Conservation (phyloP, 1,139 yeast species). For the Nakaseomyces kungkrabaensis region DNA sequence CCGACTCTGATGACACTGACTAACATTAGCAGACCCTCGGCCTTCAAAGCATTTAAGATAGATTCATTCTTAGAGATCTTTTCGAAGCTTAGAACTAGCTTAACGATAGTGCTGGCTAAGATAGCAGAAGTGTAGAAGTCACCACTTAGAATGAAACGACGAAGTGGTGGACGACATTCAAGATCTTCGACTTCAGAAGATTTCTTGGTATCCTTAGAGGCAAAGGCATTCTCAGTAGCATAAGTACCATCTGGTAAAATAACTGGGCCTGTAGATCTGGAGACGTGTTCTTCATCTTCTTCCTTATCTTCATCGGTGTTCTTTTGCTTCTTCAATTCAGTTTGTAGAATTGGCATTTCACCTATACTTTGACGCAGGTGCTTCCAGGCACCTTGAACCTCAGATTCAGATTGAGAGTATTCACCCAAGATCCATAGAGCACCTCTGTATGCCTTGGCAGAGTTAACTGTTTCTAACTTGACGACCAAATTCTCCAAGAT, state of each 20-base stretch:
- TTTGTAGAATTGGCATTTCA: constrained; percentile 78
- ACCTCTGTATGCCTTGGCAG: constrained; percentile 89
- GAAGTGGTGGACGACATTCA: constrained; percentile 56
- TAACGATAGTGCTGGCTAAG: constrained; percentile 78
- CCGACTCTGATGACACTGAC: constrained; percentile 89
- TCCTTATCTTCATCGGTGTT: constrained; percentile 32
- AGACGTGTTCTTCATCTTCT: constrained; percentile 25
- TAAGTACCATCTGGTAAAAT: constrained; percentile 97
- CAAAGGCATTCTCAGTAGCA: constrained; percentile 86
- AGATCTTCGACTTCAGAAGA: constrained; percentile 17
- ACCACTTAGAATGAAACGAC: constrained; percentile 74
- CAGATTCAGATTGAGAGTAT: constrained; percentile 62
- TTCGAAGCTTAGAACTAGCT: constrained; percentile 71
- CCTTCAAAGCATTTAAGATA: constrained; percentile 72
- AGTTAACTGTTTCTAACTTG: constrained; percentile 58
- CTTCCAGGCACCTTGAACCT: constrained; percentile 80
- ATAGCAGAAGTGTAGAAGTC: constrained; percentile 89
- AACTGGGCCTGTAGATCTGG: constrained; percentile 54
- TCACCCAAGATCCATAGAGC: constrained; percentile 96
- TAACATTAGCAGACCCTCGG: constrained; percentile 89
- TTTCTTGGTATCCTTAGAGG: constrained; percentile 19
- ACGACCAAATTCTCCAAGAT: constrained; percentile 56
- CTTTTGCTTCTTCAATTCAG: constrained; percentile 44
- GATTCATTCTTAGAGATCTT: constrained; percentile 46
- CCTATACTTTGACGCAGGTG: constrained; percentile 77